Conservation (phyloP, 352 stramenopile genomes). For the Globisporangium nodosum region DNA sequence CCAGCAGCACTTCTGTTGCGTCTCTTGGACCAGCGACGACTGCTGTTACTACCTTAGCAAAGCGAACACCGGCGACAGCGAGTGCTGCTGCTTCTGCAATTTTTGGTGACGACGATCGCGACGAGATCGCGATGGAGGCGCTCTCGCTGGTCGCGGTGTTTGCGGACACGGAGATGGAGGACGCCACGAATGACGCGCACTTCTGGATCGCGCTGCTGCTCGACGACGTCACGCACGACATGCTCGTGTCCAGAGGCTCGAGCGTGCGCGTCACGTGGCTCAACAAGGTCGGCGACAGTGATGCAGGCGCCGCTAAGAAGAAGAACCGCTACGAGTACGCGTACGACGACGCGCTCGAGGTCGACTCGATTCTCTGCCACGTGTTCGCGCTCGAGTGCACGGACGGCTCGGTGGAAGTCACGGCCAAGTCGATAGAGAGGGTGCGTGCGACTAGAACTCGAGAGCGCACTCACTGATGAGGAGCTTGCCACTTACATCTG, state of each 20-base stretch:
- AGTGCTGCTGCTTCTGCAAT: too few relatives aligned
- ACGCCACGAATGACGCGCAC: conserved; percentile 13
- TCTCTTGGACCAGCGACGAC: not conserved
- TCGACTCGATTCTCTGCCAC: conserved; percentile 71
- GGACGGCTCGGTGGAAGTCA: conserved; percentile 41
- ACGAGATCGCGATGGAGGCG: conserved; percentile 43
- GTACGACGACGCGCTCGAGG: conserved; percentile 56
- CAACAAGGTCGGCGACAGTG: conserved; percentile 23
- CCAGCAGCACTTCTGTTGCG: too few relatives aligned
- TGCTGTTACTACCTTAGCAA: not conserved
- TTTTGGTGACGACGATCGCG: not conserved
- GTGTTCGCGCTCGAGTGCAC: conserved; percentile 47
- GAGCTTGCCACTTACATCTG: not conserved
- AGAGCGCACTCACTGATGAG: too few relatives aligned
- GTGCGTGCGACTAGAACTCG: conserved; percentile 14
- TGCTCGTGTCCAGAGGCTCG: conserved; percentile 37
- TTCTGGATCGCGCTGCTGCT: conserved; percentile 72
- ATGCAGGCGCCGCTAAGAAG: not conserved
- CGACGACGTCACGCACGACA: conserved; percentile 73
- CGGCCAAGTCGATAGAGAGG: conserved; percentile 47
- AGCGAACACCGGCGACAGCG: not conserved
- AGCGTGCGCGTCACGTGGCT: conserved; percentile 63
- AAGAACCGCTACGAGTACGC: conserved; percentile 34
- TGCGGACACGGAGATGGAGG: not conserved
- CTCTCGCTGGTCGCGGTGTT: conserved; percentile 58